These are phyloP conservation scores for Tulasnella sp. DNA, from an alignment of 768 basidiomycete genomes.

Conservation along the genomic window DNA sequence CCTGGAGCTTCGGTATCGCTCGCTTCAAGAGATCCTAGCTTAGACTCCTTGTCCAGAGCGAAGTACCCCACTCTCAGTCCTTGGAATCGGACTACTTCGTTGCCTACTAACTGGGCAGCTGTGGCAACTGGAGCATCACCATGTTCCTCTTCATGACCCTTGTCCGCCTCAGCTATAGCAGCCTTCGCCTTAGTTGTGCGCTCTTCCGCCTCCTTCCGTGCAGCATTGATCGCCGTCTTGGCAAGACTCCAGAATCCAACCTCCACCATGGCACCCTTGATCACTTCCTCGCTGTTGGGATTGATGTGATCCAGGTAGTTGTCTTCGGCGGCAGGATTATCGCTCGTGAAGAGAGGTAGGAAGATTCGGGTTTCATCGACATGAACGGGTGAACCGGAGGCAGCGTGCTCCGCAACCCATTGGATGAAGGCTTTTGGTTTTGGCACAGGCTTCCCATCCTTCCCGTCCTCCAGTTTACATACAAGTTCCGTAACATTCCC, in stretches of 20 bases:
- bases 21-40: conserved; percentile 52
- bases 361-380: conserved; percentile 89
- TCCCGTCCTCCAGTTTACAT: conserved; percentile 61
- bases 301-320: conserved; percentile 80
- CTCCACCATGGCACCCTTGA: conserved; percentile 76
- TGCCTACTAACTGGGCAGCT: conserved; percentile 69
- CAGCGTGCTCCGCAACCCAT: conserved; percentile 83
- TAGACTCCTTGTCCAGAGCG: conserved; percentile 78
- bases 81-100: conserved; percentile 93
- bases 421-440: conserved; percentile 95
- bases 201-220: conserved; percentile 41
- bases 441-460: conserved; percentile 32
- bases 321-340: conserved; percentile 61
- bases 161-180: conserved; percentile 21
- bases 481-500: conserved; percentile 71
- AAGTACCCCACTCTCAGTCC: conserved; percentile 94
- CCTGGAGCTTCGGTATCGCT: conserved; percentile 31
- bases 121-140: conserved; percentile 53
- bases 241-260: conserved; percentile 80
- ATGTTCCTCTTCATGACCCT: conserved; percentile 27
- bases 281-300: conserved; percentile 65
- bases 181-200: conserved; percentile 41
- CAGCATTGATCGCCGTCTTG: conserved; percentile 50
- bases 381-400: conserved; percentile 67
- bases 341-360: conserved; percentile 87